Percentiles rank a stretch among this genome's conserved stretches.
Conservation (phyloP, 2,329 filamentous ascomycete genomes). For the Curvularia spicifera region DNA sequence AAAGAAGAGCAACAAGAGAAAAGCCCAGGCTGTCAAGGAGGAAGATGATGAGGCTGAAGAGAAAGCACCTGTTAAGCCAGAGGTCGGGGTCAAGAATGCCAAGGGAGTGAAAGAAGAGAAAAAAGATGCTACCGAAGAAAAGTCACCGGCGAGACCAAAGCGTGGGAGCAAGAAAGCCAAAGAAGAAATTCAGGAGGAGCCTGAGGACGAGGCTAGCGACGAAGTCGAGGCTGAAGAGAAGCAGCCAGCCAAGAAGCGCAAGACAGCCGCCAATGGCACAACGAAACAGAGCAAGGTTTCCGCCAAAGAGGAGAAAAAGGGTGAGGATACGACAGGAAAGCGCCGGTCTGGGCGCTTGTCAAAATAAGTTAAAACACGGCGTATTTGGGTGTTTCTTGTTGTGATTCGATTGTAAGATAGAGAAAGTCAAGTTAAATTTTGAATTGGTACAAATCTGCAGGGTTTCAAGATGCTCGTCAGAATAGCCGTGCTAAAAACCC, state of each 20-base stretch:
- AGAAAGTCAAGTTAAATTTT: not conserved
- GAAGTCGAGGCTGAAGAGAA: slow-evolving; percentile 25
- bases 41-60: slow-evolving; percentile 27
- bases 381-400: not conserved
- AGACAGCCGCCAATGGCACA: slow-evolving; percentile 20
- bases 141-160: slow-evolving; percentile 18
- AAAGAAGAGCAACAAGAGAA: slow-evolving; percentile 48
- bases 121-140: slow-evolving; percentile 32
- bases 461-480: not conserved
- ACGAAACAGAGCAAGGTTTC: slow-evolving; percentile 22
- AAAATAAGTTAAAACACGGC: slow-evolving; percentile 9
- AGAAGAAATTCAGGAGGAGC: slow-evolving; percentile 25
- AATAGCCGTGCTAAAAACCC: not conserved
- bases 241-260: slow-evolving; percentile 37
- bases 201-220: slow-evolving; percentile 34
- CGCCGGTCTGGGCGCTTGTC: slow-evolving; percentile 36
- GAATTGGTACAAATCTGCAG: not conserved
- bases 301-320: slow-evolving; percentile 18
- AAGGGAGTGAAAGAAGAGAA: slow-evolving; percentile 32
- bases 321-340: slow-evolving; percentile 22
- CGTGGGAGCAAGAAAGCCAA: slow-evolving; percentile 15
- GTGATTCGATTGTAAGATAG: not conserved
- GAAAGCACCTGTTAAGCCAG: slow-evolving; percentile 24
- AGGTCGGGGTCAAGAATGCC: slow-evolving; percentile 31
- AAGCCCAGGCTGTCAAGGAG: slow-evolving; percentile 35